These are phyloP conservation scores for Gastrodia elata DNA, from an alignment of 106 monocot species.

Conservation along the genomic window DNA sequence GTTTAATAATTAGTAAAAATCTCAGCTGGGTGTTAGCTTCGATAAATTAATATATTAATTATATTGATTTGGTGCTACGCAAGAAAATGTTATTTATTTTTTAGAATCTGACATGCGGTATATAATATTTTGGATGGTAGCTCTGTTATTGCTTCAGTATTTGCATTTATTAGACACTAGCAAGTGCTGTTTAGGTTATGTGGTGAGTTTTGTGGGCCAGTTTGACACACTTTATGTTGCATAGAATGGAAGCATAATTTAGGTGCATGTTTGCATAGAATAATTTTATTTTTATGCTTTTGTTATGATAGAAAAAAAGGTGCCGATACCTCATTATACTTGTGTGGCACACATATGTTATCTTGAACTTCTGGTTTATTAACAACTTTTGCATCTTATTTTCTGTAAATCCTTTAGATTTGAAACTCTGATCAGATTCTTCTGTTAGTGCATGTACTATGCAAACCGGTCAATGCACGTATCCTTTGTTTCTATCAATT, in stretches of 20 bases:
- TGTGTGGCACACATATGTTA: background rate
- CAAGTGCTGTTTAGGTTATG: background rate
- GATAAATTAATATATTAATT: no score
- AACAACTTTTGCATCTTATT: background rate
- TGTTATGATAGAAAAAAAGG: background rate
- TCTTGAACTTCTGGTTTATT: background rate
- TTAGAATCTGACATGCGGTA: background rate
- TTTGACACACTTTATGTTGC: background rate
- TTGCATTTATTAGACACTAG: background rate
- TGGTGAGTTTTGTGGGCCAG: background rate
- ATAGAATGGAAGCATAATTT: no score
- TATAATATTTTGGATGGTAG: background rate
- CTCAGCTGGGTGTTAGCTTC: no score
- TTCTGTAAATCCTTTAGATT: background rate
- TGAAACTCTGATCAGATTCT: background rate
- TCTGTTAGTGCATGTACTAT: background rate
- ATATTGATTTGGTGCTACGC: no score
- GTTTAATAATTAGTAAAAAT: no score
- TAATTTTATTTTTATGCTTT: background rate
- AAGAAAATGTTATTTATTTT: no score
- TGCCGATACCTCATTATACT: background rate
- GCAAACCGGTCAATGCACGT: background rate
- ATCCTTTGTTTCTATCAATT: background rate
- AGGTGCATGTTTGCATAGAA: no score
- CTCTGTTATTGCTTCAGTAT: background rate